Base-by-base conservation (phyloP, 2,329 filamentous ascomycete species). In the Fusarium dimerum region DNA sequence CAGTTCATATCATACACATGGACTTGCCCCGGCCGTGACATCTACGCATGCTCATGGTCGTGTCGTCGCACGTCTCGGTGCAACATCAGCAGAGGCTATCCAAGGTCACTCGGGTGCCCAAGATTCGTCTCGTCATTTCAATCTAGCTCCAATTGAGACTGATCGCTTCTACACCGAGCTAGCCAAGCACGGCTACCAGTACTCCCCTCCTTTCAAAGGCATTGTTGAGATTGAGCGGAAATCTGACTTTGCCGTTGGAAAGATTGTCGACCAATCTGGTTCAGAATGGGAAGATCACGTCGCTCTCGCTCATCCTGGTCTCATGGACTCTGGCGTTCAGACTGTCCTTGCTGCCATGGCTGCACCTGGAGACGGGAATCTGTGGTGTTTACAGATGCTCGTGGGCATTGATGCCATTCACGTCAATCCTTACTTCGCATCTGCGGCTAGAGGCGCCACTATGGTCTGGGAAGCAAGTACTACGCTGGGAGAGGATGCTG, bases 91-190 rank as follows among this genome's bases (percentile, higher is more conserved):
- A 47, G 43, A 32, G 7, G 34, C 48, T 8, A 50, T 50, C 11
- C 36, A 42, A 5, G 17, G 47, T 0, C n/a, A n/a, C n/a, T n/a
- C n/a, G n/a, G n/a, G n/a, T n/a, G n/a, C n/a, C n/a, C n/a, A n/a
- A 1, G 34, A 47, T 11, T 12, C 32, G 1, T 13, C 48, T 47
- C 48, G 15, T 7, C 48, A 50, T 5, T 50, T 47, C 26, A 50
- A 50, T 8, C 48, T 50, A 6, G 48, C 48, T 0, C 48, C 43
- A 1, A 50, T 50, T 32, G 48, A 50, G 41, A 38, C 39, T 2
- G 48, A 50, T 3, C 48, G 48, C 43, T 50, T 50, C 20, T 50
- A 50, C 2, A 50, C 48, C n/a, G 48, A 50, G 17, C 20, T 50
- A 5, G 43, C 43, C 8, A 50, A 50, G 43, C 48, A 50, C n/a